Base-by-base conservation (phyloP, 1,284 basidiomycete genomes). In the Rhizoctonia solani region DNA sequence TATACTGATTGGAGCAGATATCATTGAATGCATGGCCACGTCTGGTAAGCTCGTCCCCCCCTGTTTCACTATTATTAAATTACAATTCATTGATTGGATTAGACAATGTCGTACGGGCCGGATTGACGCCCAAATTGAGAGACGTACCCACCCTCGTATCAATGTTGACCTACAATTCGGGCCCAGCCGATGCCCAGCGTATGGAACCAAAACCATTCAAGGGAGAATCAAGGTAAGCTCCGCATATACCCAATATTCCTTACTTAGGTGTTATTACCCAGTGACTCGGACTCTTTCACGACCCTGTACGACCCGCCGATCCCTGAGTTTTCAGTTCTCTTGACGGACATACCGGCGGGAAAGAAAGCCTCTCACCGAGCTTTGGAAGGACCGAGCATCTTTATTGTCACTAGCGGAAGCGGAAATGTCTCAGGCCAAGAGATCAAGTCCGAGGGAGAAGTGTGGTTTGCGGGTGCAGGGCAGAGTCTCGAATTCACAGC, bases 71-170 rank as follows among this genome's bases (percentile, higher is more conserved):
- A 30, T 54, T 25, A 11, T 14, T 65, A 13, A 37, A 46, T 44
- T 34, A 53, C 49, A 41, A 46, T 11, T 25, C n/a, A n/a, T n/a
- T n/a, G n/a, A n/a, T n/a, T n/a, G n/a, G n/a, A n/a, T 4, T 69
- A 68, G 96, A 99, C 80, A 99, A 99, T 77, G 97, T 99, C 75
- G 97, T 99, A 68, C 91, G 97, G 53, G 97, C 97, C 1, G 97
- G 97, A 19, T 86, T 99, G 46, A 99, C 97, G 0, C 96, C 97
- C 11, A 99, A 99, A 78, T 83, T 92, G 23, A 87, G 96, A 68
- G 97, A 99, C 76, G 88, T 98, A 21, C 86, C 89, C 2, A 98
- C 95, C 71, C 86, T 99, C 55, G 81, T 98, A 68, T 81, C 85
- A 2, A 92, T 93, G 75, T 84, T 99, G 69, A 98, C 95, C 8